phyloP scores from a whole-genome alignment of 768 basidiomycete species.

The Suillus plorans region DNA sequence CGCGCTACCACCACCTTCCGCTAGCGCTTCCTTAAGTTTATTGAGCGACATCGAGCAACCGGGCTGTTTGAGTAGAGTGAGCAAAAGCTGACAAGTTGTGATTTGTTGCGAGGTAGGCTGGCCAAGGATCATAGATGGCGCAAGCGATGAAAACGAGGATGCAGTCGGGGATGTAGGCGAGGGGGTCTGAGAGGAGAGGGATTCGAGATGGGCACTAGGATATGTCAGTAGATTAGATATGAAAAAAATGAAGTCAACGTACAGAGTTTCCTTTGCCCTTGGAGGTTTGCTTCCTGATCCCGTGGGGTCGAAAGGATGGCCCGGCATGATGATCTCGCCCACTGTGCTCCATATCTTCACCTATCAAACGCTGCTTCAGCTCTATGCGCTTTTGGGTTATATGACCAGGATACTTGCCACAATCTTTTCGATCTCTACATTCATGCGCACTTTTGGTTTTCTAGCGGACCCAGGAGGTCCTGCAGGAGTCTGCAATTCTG shows the following conservation, averaged over 20 bases:
- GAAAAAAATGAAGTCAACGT: conserved; percentile 20
- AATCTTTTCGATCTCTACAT: conserved; percentile 62
- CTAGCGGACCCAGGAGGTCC: conserved; percentile 18
- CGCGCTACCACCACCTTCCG: conserved; percentile 40
- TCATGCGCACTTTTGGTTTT: conserved; percentile 49
- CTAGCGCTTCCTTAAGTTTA: conserved; percentile 58
- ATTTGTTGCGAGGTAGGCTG: conserved; percentile 66
- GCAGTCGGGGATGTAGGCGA: conserved; percentile 56
- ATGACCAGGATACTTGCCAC: conserved; percentile 44
- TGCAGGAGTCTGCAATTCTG: not conserved
- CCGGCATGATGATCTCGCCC: conserved; percentile 63
- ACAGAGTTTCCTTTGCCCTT: conserved; percentile 64
- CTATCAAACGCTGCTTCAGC: conserved; percentile 72
- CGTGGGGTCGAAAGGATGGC: conserved; percentile 40
- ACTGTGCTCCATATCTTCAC: conserved; percentile 67
- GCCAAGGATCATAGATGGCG: conserved; percentile 31
- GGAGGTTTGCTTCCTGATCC: conserved; percentile 39
- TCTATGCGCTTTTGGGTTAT: not conserved
- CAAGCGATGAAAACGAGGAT: conserved; percentile 50
- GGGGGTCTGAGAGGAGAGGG: conserved; percentile 49
- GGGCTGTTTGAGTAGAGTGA: conserved; percentile 55
- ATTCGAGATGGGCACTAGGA: conserved; percentile 56
- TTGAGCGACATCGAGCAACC: conserved; percentile 59
- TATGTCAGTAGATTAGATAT: conserved; percentile 6
- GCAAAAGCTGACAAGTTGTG: conserved; percentile 65